phyloP scores from a whole-genome alignment of 2,329 filamentous ascomycete genomes.

The Diaporthe citriasiana region DNA sequence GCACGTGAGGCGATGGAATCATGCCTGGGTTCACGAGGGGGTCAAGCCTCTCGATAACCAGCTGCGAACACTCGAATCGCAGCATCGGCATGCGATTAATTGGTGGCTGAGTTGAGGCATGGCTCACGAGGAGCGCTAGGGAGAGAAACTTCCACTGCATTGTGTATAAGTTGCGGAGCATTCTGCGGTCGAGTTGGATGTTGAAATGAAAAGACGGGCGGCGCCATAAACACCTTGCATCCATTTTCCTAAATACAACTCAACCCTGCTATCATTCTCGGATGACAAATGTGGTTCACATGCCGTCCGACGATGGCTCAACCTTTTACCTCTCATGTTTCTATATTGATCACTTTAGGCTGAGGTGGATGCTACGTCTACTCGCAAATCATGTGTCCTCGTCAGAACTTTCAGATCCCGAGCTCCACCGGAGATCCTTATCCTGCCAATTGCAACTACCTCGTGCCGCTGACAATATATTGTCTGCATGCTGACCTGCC shows the following conservation, averaged over 20 bases:
- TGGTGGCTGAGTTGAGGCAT: neutral
- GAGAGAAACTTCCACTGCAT: slow-evolving; percentile 4
- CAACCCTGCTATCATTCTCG: neutral
- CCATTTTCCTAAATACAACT: slow-evolving; percentile 1
- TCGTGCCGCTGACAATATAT: neutral
- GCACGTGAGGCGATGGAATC: slow-evolving; percentile 66
- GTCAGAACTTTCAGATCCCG: neutral
- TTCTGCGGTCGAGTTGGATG: neutral
- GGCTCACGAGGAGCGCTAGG: slow-evolving; percentile 1
- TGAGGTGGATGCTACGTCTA: slow-evolving; percentile 12
- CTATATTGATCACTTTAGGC: slow-evolving; percentile 30
- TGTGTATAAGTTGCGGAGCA: neutral
- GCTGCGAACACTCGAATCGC: slow-evolving; percentile 61
- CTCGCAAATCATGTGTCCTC: slow-evolving; percentile 16
- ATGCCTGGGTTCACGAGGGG: slow-evolving; percentile 55
- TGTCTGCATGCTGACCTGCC: neutral
- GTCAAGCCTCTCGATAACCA: slow-evolving; percentile 60
- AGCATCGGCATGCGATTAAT: slow-evolving; percentile 37
- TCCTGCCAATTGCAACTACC: neutral
- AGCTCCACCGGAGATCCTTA: neutral
- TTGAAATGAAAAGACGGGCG: neutral
- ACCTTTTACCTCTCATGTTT: neutral
- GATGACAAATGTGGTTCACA: neutral
- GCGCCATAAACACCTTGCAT: neutral
- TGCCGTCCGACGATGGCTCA: neutral